phyloP scores from a whole-genome alignment of 345 rosid genomes.

The Populus nigra region DNA sequence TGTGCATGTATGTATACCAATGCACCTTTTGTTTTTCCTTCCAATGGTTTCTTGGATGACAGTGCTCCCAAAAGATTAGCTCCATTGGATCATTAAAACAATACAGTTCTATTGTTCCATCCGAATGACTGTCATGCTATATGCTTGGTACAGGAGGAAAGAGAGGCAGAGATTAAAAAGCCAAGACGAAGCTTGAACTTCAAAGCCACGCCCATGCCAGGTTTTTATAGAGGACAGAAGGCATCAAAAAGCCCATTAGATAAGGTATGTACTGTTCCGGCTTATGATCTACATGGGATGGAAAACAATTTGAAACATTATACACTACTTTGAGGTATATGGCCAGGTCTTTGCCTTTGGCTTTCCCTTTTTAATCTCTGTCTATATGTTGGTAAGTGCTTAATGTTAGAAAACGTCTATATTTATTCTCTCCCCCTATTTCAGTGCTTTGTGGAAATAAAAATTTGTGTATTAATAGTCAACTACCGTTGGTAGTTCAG shows the following conservation, averaged over 20 bases:
- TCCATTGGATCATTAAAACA: background rate
- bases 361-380: background rate
- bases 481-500: background rate
- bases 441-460: background rate
- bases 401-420: background rate
- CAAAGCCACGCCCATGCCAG: slow-evolving; percentile 44
- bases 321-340: background rate
- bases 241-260: slow-evolving; percentile 29
- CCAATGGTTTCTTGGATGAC: background rate
- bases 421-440: background rate
- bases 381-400: background rate
- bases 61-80: background rate
- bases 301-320: slow-evolving; percentile 1
- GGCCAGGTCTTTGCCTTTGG: background rate
- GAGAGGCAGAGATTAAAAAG: slow-evolving; percentile 38
- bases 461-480: slow-evolving; percentile 8
- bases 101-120: background rate
- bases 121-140: background rate
- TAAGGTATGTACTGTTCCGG: slow-evolving; percentile 35
- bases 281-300: background rate
- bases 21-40: background rate
- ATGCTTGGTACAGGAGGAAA: slow-evolving; percentile 42
- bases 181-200: slow-evolving; percentile 39
- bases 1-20: background rate
- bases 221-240: slow-evolving; percentile 34